Evolutionary conservation across 139 green algal genomes (phyloP).

Genomic region (Axilococcus clingmanii): DNA sequence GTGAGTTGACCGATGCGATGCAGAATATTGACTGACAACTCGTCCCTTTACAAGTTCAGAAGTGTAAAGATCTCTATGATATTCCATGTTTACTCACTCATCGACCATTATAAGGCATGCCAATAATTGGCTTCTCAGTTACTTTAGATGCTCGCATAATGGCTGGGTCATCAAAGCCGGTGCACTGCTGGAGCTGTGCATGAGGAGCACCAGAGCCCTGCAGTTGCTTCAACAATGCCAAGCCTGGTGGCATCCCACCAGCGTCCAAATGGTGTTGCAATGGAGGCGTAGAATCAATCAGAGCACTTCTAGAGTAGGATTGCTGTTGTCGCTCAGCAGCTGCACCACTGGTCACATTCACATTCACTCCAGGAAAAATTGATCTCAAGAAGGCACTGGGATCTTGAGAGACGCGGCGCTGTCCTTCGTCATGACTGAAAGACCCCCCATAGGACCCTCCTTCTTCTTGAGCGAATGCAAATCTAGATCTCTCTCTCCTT

Average conservation of each 20-base stretch:
- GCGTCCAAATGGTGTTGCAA: not conserved
- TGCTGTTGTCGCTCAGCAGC: not conserved
- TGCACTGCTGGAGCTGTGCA: not conserved
- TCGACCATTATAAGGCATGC: too few species aligned
- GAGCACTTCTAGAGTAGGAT: too few species aligned
- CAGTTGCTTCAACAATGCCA: conserved; percentile 29
- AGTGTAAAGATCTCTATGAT: too few species aligned
- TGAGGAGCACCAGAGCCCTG: conserved; percentile 4
- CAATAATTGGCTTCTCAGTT: too few species aligned
- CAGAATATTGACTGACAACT: too few species aligned
- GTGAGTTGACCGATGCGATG: too few species aligned
- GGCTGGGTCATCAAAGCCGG: too few species aligned
- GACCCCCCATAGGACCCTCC: conserved; percentile 1
- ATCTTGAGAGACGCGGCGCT: not conserved
- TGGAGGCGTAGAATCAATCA: not conserved
- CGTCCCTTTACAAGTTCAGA: too few species aligned
- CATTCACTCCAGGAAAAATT: conserved; percentile 15
- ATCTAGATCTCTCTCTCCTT: conserved; percentile 22
- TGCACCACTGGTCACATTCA: conserved; percentile 20
- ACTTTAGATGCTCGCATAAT: too few species aligned
- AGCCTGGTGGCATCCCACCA: conserved; percentile 4
- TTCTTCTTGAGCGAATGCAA: conserved; percentile 29
- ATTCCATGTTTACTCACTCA: too few species aligned
- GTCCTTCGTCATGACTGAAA: not conserved
- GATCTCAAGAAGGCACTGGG: conserved; percentile 23